A percentile compares a stretch with the other conserved stretches of the same genome.
Conservation (phyloP, 2,329 filamentous ascomycete genomes). For the Cordyceps pruinosa region DNA sequence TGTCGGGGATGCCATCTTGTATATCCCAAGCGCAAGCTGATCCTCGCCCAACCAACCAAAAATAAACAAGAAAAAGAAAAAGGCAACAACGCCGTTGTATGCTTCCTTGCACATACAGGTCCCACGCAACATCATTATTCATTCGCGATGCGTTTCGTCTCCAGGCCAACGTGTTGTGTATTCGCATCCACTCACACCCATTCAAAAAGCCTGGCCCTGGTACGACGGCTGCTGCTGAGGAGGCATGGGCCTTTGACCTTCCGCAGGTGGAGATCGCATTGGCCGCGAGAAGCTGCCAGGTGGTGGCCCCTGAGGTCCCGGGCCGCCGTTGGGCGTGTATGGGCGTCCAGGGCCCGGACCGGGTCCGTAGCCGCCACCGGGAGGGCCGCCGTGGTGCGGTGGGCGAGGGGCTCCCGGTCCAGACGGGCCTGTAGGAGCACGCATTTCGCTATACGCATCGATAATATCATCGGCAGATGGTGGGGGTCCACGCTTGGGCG, state of each 20-base stretch:
- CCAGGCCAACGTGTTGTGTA: neutral
- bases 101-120: conserved; percentile 1
- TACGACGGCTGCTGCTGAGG: conserved; percentile 20
- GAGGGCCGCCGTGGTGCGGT: conserved; percentile 29
- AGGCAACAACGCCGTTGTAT: conserved; percentile 2
- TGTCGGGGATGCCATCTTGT: neutral
- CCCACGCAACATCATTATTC: neutral
- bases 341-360: conserved; percentile 10
- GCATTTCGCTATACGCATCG: conserved; percentile 16
- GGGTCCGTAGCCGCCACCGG: conserved; percentile 77
- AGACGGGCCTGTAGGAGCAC: conserved; percentile 19
- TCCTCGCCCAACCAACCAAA: conserved; percentile 1
- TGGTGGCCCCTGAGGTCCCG: conserved; percentile 14
- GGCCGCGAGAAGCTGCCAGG: conserved; percentile 27
- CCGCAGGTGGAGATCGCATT: conserved; percentile 18
- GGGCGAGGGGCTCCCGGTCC: conserved; percentile 10
- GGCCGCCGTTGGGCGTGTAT: conserved; percentile 9
- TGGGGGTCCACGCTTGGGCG: conserved; percentile 8
- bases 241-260: conserved; percentile 10
- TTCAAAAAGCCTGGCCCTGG: conserved; percentile 32
- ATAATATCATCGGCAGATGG: conserved; percentile 13
- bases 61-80: conserved; percentile 14
- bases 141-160: neutral
- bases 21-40: conserved; percentile 1
- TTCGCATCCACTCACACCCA: conserved; percentile 14